phyloP scores from a whole-genome alignment of 495 filamentous ascomycete genomes.

The Friedmanniomyces simplex region DNA sequence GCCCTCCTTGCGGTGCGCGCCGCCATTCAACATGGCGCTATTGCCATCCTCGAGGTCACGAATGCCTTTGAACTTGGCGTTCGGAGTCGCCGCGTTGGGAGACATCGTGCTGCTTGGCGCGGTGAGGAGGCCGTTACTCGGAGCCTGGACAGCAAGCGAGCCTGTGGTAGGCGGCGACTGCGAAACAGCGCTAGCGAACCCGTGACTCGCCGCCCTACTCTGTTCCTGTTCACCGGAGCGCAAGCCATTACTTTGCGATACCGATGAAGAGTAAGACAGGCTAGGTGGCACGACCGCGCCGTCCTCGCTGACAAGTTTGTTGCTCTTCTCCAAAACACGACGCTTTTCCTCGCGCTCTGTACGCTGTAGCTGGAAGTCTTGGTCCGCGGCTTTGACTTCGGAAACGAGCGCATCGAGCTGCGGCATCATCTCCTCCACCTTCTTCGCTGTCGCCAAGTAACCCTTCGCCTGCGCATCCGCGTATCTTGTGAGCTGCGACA shows the following conservation, averaged over 20 bases:
- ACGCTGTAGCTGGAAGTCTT: constrained; percentile 87
- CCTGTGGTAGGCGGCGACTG: constrained; percentile 16
- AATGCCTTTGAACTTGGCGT: constrained; percentile 70
- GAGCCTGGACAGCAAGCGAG: constrained; percentile 6
- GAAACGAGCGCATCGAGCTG: constrained; percentile 84
- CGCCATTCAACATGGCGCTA: constrained; percentile 36
- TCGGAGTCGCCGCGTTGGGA: constrained; percentile 29
- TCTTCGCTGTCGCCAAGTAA: constrained; percentile 73
- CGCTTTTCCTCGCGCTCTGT: constrained; percentile 92
- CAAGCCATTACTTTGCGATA: constrained; percentile 1
- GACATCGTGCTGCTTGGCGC: not conserved
- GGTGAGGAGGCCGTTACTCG: constrained; percentile 2
- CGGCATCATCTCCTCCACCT: constrained; percentile 76
- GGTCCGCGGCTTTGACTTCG: constrained; percentile 85
- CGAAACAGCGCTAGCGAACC: not conserved
- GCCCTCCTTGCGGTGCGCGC: constrained; percentile 72
- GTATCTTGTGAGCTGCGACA: constrained; percentile 91
- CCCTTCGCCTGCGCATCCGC: constrained; percentile 80
- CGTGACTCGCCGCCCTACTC: constrained; percentile 1
- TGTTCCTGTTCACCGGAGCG: constrained; percentile 9
- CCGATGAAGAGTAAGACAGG: constrained; percentile 3
- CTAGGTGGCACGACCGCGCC: constrained; percentile 7
- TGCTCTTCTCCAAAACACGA: constrained; percentile 78
- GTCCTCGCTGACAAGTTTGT: constrained; percentile 38
- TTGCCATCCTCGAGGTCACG: constrained; percentile 67